Evolutionary conservation across 306 rosid species (phyloP).

Genomic region (Parietaria judaica): DNA sequence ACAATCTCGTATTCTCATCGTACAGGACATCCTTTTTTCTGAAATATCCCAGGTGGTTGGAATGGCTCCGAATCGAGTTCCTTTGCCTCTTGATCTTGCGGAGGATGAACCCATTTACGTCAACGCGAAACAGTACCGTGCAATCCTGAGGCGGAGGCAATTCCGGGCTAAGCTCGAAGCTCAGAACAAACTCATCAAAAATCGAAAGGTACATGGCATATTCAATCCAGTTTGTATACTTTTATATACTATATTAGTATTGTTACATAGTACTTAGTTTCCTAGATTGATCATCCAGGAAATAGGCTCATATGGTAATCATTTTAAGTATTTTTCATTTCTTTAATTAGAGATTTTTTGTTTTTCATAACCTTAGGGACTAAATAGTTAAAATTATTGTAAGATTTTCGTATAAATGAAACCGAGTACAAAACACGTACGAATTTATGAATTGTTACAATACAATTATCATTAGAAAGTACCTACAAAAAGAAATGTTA

Average conservation of each 20-base stretch:
- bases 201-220: slow-evolving; percentile 15
- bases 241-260: background rate
- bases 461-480: too few relatives aligned
- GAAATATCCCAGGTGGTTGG: slow-evolving; percentile 35
- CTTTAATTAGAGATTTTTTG: too few relatives aligned
- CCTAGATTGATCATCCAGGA: too few relatives aligned
- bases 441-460: too few relatives aligned
- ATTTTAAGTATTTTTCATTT: too few relatives aligned
- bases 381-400: background rate
- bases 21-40: slow-evolving; percentile 17
- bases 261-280: background rate
- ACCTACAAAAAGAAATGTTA: too few relatives aligned
- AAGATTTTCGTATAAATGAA: too few relatives aligned
- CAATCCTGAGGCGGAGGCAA: slow-evolving; percentile 29
- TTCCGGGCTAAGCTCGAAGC: slow-evolving; percentile 36
- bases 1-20: slow-evolving; percentile 16
- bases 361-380: too few relatives aligned
- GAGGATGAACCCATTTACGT: slow-evolving; percentile 41
- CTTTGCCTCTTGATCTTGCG: slow-evolving; percentile 37
- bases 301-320: too few relatives aligned
- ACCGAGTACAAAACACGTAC: too few relatives aligned
- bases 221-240: background rate
- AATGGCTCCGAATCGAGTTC: slow-evolving; percentile 37
- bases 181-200: slow-evolving; percentile 27
- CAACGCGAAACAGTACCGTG: slow-evolving; percentile 30